Percentiles rank a stretch among this genome's conserved stretches.
Conservation (phyloP, 441 rosid genomes). For the Brassica balearica region DNA sequence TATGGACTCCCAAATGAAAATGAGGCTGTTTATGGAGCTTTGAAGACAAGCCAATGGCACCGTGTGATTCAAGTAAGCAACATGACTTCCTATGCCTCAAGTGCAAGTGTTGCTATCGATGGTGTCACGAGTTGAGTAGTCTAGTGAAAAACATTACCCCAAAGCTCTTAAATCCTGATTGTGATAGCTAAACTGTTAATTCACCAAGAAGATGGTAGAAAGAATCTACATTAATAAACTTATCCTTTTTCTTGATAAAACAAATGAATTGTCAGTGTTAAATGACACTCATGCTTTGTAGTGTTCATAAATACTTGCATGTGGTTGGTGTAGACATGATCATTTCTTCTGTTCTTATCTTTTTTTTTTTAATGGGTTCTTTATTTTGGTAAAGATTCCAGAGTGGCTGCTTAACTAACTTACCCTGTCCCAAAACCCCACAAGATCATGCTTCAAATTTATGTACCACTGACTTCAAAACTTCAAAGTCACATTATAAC, state of each 20-base stretch:
- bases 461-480: conserved; percentile 34
- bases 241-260: conserved; percentile 12
- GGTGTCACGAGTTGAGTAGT: not conserved
- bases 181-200: not conserved
- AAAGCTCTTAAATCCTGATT: conserved; percentile 2
- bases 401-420: conserved; percentile 38
- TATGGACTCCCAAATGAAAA: not conserved
- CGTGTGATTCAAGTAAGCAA: conserved; percentile 68
- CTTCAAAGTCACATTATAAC: conserved; percentile 32
- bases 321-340: conserved; percentile 40
- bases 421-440: conserved; percentile 30
- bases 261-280: conserved; percentile 22
- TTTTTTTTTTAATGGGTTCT: not conserved
- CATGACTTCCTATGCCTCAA: not conserved
- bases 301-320: conserved; percentile 35
- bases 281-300: conserved; percentile 29
- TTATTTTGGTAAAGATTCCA: conserved; percentile 29
- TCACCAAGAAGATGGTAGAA: conserved; percentile 27
- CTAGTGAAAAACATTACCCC: too few species aligned
- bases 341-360: conserved; percentile 10
- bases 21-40: too few species aligned
- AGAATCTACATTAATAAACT: conserved; percentile 14
- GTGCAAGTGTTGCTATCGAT: not conserved
- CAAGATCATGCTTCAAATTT: conserved; percentile 37
- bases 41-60: conserved; percentile 60